Conservation (phyloP, 2,329 filamentous ascomycete species). For the Blumeria hordei region DNA sequence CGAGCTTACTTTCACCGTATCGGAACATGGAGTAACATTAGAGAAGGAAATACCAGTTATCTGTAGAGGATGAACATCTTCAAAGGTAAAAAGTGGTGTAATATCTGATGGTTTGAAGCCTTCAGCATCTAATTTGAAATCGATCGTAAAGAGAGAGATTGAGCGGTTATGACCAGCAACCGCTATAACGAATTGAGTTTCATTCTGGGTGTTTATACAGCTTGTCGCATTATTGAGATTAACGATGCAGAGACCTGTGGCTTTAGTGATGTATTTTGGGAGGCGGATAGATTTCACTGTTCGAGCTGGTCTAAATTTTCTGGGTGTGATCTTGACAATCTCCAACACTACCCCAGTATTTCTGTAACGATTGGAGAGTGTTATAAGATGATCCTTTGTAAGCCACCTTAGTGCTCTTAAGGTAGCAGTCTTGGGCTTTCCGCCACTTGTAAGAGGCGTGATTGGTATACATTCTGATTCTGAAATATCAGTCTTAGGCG, state of each 20-base stretch:
- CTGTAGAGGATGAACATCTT: conserved; percentile 28
- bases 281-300: conserved; percentile 31
- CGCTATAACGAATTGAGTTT: conserved; percentile 58
- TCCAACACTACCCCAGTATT: conserved; percentile 31
- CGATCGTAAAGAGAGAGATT: conserved; percentile 53
- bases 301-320: conserved; percentile 18
- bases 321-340: conserved; percentile 21
- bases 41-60: conserved; percentile 37
- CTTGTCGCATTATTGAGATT: conserved; percentile 34
- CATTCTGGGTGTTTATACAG: conserved; percentile 25
- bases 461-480: conserved; percentile 28
- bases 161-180: conserved; percentile 60
- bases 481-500: conserved; percentile 17
- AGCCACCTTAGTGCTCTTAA: conserved; percentile 36
- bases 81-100: conserved; percentile 26
- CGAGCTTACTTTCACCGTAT: conserved; percentile 11
- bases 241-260: conserved; percentile 54
- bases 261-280: conserved; percentile 43
- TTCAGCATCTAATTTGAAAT: conserved; percentile 29
- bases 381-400: conserved; percentile 30
- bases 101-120: conserved; percentile 28
- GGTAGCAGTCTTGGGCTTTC: conserved; percentile 20
- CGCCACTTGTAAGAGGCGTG: conserved; percentile 21
- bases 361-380: conserved; percentile 32
- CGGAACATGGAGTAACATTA: conserved; percentile 13